phyloP scores from a whole-genome alignment of 352 stramenopile genomes.

The Phytophthora ramorum region DNA sequence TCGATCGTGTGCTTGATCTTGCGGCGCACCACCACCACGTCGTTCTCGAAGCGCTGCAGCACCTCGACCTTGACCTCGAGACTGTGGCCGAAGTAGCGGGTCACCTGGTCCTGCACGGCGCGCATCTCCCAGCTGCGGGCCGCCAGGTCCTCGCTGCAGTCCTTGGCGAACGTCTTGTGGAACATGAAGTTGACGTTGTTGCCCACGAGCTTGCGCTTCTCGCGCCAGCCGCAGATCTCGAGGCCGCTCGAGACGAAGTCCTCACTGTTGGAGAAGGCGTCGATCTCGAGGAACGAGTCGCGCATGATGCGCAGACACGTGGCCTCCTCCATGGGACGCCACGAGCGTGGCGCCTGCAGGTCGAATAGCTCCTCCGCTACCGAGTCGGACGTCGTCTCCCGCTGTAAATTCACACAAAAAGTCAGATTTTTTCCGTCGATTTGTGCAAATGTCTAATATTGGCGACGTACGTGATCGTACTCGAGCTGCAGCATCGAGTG shows the following conservation, averaged over 20 bases:
- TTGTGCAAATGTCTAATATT: no score
- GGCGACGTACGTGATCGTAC: conserved; percentile 59
- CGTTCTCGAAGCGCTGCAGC: conserved; percentile 56
- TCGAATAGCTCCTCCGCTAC: conserved; percentile 35
- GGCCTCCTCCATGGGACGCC: conserved; percentile 47
- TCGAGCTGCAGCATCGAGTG: conserved; percentile 69
- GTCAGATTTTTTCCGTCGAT: conserved; percentile 1
- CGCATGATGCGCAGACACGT: conserved; percentile 53
- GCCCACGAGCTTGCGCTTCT: conserved; percentile 65
- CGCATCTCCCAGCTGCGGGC: conserved; percentile 63
- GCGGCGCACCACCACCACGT: conserved; percentile 62
- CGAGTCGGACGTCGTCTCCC: conserved; percentile 41
- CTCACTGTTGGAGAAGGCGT: conserved; percentile 50
- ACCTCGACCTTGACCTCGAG: conserved; percentile 59
- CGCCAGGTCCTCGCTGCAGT: conserved; percentile 61
- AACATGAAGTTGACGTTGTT: conserved; percentile 70
- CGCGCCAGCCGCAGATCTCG: conserved; percentile 65
- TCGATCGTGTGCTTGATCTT: conserved; percentile 67
- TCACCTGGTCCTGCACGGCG: conserved; percentile 58
- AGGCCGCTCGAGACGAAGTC: conserved; percentile 60
- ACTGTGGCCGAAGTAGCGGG: conserved; percentile 63
- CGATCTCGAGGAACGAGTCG: conserved; percentile 61
- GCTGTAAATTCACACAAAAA: conserved; percentile 22
- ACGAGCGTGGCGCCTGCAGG: conserved; percentile 38
- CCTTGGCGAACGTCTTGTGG: conserved; percentile 59